phyloP scores from a whole-genome alignment of 805 yeast species.

The Pichia paraexigua region DNA sequence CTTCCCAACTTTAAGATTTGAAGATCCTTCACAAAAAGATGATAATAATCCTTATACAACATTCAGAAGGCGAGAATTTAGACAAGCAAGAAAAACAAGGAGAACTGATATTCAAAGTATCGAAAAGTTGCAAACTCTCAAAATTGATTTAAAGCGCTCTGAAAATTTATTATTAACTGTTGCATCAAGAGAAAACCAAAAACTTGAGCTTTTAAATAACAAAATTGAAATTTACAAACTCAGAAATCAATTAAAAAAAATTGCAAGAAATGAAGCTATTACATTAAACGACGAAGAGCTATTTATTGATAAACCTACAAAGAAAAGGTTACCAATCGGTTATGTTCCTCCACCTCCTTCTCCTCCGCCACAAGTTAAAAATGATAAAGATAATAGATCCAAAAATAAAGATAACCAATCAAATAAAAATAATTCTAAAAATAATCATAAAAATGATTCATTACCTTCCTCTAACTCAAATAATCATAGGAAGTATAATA shows the following conservation, averaged over 20 bases:
- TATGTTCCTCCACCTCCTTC: constrained; percentile 9
- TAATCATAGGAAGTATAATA: background rate
- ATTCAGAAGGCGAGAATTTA: constrained; percentile 88
- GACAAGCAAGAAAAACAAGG: constrained; percentile 94
- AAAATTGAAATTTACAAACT: constrained; percentile 65
- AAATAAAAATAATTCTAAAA: background rate
- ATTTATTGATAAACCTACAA: constrained; percentile 53
- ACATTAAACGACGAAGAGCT: constrained; percentile 82
- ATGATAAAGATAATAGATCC: background rate
- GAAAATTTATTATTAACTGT: constrained; percentile 59
- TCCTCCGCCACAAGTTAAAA: constrained; percentile 1
- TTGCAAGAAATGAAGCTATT: constrained; percentile 69
- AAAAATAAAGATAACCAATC: background rate
- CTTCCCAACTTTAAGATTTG: constrained; percentile 71
- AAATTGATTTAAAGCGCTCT: constrained; percentile 71
- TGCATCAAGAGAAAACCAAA: constrained; percentile 64
- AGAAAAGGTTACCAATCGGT: constrained; percentile 37
- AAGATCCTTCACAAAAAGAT: constrained; percentile 73
- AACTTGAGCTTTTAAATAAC: constrained; percentile 50
- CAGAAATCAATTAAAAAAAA: constrained; percentile 60
- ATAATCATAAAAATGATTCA: background rate
- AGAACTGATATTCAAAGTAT: constrained; percentile 87
- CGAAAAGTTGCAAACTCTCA: constrained; percentile 68
- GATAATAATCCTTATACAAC: constrained; percentile 93
- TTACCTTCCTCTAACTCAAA: background rate